Conservation (phyloP, 192 early-diverging fungal genomes). For the Linnemannia exigua region DNA sequence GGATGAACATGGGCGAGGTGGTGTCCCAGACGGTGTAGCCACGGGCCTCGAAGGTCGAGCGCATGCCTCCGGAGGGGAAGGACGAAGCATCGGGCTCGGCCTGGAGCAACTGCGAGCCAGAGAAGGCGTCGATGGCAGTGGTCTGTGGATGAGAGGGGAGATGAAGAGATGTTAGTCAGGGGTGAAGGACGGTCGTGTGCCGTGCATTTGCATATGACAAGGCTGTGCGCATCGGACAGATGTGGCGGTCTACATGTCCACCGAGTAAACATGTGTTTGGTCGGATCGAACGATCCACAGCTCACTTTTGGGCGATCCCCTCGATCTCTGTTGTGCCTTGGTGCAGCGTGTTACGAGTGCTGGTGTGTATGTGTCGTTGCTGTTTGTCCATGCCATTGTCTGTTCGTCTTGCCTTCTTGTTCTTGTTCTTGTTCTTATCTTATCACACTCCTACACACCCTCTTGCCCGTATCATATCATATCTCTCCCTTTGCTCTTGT, state of each 20-base stretch:
- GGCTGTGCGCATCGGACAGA: background rate
- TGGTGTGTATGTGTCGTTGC: background rate
- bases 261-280: background rate
- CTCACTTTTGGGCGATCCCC: background rate
- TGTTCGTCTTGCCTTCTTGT: background rate
- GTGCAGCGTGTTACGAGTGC: too few species aligned
- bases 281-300: background rate
- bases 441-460: background rate
- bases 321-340: background rate
- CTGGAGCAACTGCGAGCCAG: constrained; percentile 97
- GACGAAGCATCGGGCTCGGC: constrained; percentile 99
- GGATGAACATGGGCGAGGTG: constrained; percentile 95
- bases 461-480: background rate
- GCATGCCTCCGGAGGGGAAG: constrained; percentile 99
- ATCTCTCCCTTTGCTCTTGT: background rate
- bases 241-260: too few species aligned
- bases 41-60: constrained; percentile 98
- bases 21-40: constrained; percentile 99
- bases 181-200: background rate
- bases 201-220: background rate
- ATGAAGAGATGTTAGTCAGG: background rate
- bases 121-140: constrained; percentile 93
- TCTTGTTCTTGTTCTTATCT: background rate
- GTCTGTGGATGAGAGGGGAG: background rate
- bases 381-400: background rate